phyloP scores from a whole-genome alignment of 768 basidiomycete species.

The Tulasnella sp. region DNA sequence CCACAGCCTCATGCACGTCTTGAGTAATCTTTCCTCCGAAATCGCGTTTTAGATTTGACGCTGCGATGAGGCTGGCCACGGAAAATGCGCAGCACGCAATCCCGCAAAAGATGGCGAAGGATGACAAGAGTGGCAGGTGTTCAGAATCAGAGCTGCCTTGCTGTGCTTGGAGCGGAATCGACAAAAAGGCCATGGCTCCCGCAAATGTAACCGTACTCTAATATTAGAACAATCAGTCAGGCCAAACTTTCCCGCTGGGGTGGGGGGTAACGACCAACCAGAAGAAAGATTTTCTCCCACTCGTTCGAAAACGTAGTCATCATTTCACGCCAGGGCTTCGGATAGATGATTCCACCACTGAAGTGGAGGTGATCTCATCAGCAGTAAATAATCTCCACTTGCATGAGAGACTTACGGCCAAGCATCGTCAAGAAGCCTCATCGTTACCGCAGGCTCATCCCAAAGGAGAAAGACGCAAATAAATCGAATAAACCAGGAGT shows the following conservation, averaged over 20 bases:
- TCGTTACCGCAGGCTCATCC: not conserved
- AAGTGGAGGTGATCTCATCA: not conserved
- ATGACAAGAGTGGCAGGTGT: not conserved
- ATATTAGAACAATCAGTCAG: not conserved
- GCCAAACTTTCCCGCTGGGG: not conserved
- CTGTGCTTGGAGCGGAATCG: not conserved
- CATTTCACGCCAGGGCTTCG: not conserved
- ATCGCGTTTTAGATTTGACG: not conserved
- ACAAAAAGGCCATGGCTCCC: not conserved
- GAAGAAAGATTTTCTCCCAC: slow-evolving; percentile 1
- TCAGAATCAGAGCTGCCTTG: not conserved
- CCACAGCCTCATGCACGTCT: not conserved
- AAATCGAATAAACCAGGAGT: not conserved
- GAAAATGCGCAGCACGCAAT: not conserved
- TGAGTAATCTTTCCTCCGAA: not conserved
- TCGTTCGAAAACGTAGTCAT: not conserved
- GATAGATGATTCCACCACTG: not conserved
- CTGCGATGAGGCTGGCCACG: not conserved
- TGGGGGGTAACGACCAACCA: not conserved
- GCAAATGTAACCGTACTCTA: not conserved
- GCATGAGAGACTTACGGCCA: not conserved
- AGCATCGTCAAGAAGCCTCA: not conserved
- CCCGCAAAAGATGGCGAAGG: not conserved
- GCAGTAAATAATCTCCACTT: not conserved
- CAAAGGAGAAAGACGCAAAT: not conserved